Percentiles rank a stretch among this genome's conserved stretches.
These are phyloP conservation scores for Geranium rotundifolium DNA, from an alignment of 345 rosid species.

Conservation along the genomic window DNA sequence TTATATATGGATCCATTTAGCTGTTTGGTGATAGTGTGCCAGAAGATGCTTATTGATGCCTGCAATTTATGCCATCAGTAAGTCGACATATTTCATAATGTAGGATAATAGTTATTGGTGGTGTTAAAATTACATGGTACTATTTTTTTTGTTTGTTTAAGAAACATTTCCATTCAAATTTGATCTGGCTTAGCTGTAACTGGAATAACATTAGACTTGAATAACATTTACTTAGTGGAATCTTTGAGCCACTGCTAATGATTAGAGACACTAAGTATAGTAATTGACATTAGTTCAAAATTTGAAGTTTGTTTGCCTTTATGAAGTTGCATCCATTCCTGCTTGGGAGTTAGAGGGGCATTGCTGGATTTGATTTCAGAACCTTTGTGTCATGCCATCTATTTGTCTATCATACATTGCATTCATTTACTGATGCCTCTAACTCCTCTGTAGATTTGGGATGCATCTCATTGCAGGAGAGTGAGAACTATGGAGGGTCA, in stretches of 20 bases:
- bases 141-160: no score
- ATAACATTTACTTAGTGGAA: no score
- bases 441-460: constrained; percentile 62
- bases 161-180: no score
- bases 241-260: no score
- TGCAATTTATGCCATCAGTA: background rate
- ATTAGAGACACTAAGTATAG: no score
- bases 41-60: no score
- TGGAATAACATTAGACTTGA: background rate
- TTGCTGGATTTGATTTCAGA: background rate
- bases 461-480: constrained; percentile 67
- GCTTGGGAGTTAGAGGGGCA: background rate
- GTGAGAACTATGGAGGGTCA: constrained; percentile 97
- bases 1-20: background rate
- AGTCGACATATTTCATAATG: background rate
- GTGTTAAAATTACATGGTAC: background rate
- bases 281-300: background rate
- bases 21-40: background rate
- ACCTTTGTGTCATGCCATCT: background rate
- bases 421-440: constrained; percentile 2
- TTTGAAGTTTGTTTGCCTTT: background rate
- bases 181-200: background rate
- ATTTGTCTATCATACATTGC: no score
- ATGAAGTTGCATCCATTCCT: background rate
- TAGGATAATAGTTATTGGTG: background rate